Evolutionary conservation across 768 basidiomycete genomes (phyloP).

Genomic region (Tephrocybe sp.): DNA sequence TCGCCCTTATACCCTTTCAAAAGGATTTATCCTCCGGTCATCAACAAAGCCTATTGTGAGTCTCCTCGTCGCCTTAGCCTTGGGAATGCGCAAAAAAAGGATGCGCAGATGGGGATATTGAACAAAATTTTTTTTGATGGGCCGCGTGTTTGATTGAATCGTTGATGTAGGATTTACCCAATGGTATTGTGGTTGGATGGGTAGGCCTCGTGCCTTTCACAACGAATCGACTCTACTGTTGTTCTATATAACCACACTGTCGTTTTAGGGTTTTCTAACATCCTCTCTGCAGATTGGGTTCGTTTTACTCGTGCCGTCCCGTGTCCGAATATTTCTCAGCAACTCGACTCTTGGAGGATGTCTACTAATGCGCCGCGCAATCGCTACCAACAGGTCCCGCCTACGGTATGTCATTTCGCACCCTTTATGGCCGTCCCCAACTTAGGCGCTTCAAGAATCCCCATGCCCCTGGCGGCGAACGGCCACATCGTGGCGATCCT

Average conservation of each 20-base stretch:
- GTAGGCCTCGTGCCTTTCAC: not conserved
- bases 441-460: conserved; percentile 11
- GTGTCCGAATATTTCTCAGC: conserved; percentile 15
- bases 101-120: too few relatives aligned
- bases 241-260: conserved; percentile 19
- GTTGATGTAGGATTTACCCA: not conserved
- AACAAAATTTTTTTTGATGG: conserved; percentile 10
- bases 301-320: conserved; percentile 5
- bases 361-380: conserved; percentile 22
- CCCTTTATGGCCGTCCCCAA: conserved; percentile 2
- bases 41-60: not conserved
- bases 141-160: conserved; percentile 5
- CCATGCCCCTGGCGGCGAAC: conserved; percentile 21
- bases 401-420: conserved; percentile 10
- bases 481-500: conserved; percentile 42
- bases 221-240: not conserved
- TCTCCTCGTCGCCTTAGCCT: too few relatives aligned
- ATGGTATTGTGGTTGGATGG: not conserved
- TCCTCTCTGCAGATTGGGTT: conserved; percentile 9
- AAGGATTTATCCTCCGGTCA: not conserved
- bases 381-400: conserved; percentile 19
- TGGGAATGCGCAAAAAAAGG: too few relatives aligned
- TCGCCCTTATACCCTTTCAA: not conserved
- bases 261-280: conserved; percentile 13
- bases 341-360: conserved; percentile 18